Base-by-base conservation (phyloP, 2,329 filamentous ascomycete species). In the Thermoascus crustaceus region DNA sequence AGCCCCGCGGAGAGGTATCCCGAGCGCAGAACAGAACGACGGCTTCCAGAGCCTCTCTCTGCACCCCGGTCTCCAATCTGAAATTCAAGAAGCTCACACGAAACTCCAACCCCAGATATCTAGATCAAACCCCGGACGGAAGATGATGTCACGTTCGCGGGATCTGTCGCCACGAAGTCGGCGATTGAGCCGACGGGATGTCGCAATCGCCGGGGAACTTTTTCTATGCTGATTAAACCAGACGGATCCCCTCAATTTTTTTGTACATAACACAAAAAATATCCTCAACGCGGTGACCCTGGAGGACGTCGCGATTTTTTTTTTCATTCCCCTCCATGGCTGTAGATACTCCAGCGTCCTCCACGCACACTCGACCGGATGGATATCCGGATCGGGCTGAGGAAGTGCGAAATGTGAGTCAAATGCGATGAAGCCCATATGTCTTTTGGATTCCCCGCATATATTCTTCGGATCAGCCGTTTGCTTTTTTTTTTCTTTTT, bases 401-500 rank as follows among this genome's bases (percentile, higher is more conserved):
- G 27, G 62, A 65, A 53, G 61, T 65, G 35, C 58, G 54, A 47
- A 58, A 46, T 41, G 62, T 65, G 47, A 60, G 62, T 61, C 18
- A 33, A 30, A 32, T 25, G 16, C 25, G 29, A 22, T 30, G n/a
- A 24, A 23, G n/a, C n/a, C n/a, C n/a, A n/a, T n/a, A 22, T 23
- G 16, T 35, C 7, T 25, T 30, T 9, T 19, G n/a, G n/a, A n/a
- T n/a, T n/a, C n/a, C n/a, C n/a, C n/a, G n/a, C n/a, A n/a, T n/a
- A n/a, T n/a, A 18, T 19, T 9, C 23, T 19, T 13, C 20, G 14
- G 11, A 25, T 25, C 10, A 8, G 10, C 20, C 10, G 10, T 13
- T 25, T 37, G 14, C 27, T 37, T 34, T 29, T 32, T 16, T 14
- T 16, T 14, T 16, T 13, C 9, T 24, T 13, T 13, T 9, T 5